phyloP scores from a whole-genome alignment of 2,329 filamentous ascomycete genomes.

The Neobulgaria alba region DNA sequence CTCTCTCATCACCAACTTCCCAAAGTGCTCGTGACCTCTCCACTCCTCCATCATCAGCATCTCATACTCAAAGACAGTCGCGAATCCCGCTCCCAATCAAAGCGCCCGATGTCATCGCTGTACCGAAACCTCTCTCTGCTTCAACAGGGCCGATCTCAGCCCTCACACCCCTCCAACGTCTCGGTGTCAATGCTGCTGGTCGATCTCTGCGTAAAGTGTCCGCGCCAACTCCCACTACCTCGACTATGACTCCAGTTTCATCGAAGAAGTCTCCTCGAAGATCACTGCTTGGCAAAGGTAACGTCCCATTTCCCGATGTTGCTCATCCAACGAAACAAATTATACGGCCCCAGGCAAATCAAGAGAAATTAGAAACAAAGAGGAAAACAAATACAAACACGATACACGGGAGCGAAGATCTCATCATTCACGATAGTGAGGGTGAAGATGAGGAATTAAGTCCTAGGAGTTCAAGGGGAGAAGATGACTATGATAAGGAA shows the following conservation, averaged over 20 bases:
- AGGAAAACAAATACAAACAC: slow-evolving; percentile 5
- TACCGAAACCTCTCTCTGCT: slow-evolving; percentile 7
- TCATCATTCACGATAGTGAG: slow-evolving; percentile 42
- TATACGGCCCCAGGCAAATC: too few species aligned
- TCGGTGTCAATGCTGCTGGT: slow-evolving; percentile 23
- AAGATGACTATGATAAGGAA: slow-evolving; percentile 12
- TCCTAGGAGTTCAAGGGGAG: slow-evolving; percentile 21
- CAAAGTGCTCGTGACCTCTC: slow-evolving; percentile 4
- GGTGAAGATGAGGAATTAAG: slow-evolving; percentile 27
- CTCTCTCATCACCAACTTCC: slow-evolving; percentile 13
- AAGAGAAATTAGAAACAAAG: background rate
- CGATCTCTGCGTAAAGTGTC: too few species aligned
- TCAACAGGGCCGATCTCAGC: too few species aligned
- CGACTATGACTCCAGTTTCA: slow-evolving; percentile 20
- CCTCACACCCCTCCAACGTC: slow-evolving; percentile 27
- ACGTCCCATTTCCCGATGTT: slow-evolving; percentile 23
- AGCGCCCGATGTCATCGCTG: slow-evolving; percentile 2
- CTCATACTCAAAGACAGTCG: slow-evolving; percentile 11
- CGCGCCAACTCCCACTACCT: slow-evolving; percentile 18
- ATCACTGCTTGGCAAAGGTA: slow-evolving; percentile 14
- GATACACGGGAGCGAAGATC: slow-evolving; percentile 41
- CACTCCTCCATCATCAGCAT: slow-evolving; percentile 18
- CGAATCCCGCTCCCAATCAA: slow-evolving; percentile 26
- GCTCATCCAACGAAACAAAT: background rate
- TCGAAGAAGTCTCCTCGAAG: slow-evolving; percentile 7